phyloP scores from a whole-genome alignment of 306 rosid genomes.

The Canavalia ensiformis region DNA sequence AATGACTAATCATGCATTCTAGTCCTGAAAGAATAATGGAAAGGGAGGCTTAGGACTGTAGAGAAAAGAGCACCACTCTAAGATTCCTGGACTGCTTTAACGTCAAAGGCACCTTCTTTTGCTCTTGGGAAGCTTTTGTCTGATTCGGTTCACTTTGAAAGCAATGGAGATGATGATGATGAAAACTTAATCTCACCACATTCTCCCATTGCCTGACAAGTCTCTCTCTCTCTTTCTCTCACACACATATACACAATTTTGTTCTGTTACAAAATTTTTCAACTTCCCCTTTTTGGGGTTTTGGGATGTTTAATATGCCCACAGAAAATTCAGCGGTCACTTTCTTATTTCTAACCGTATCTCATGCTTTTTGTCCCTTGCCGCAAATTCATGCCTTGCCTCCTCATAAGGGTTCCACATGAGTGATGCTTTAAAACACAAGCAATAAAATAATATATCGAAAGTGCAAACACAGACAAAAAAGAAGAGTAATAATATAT shows the following conservation, averaged over 20 bases:
- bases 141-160: conserved; percentile 84
- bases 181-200: conserved; percentile 62
- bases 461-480: conserved; percentile 55
- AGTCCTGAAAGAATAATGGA: conserved; percentile 77
- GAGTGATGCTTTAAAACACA: conserved; percentile 55
- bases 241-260: conserved; percentile 34
- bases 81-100: conserved; percentile 85
- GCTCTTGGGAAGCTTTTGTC: conserved; percentile 82
- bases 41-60: conserved; percentile 67
- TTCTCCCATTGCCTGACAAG: conserved; percentile 59
- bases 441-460: conserved; percentile 58
- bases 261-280: conserved; percentile 51
- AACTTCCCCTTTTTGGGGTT: conserved; percentile 53
- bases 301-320: conserved; percentile 45
- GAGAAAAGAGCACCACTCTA: conserved; percentile 57
- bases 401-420: conserved; percentile 73
- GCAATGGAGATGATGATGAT: conserved; percentile 78
- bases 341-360: conserved; percentile 66
- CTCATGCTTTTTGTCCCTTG: conserved; percentile 85
- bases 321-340: conserved; percentile 58
- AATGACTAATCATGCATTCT: conserved; percentile 71
- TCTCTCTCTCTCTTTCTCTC: conserved; percentile 49
- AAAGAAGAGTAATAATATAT: conserved; percentile 25
- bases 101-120: conserved; percentile 76
- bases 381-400: conserved; percentile 92